phyloP scores from a whole-genome alignment of 768 basidiomycete genomes.

The Mycena chlorophos region DNA sequence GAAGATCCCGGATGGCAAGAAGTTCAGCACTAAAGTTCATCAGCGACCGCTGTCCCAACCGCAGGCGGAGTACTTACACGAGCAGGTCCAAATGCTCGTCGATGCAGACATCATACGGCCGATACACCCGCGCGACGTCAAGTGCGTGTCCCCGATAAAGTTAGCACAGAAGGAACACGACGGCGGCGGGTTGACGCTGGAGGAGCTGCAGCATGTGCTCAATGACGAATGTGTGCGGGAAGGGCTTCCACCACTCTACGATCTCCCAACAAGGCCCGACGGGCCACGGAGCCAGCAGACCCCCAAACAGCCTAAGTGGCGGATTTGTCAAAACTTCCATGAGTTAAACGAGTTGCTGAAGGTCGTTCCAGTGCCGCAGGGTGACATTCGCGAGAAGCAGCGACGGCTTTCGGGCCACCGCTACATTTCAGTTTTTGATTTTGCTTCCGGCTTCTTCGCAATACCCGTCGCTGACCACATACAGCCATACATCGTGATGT shows the following conservation, averaged over 20 bases:
- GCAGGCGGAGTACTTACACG: constrained; percentile 32
- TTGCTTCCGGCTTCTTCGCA: constrained; percentile 39
- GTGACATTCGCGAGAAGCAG: constrained; percentile 42
- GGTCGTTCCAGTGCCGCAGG: constrained; percentile 33
- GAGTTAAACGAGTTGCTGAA: constrained; percentile 34
- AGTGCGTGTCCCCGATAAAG: constrained; percentile 34
- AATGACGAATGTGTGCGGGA: constrained; percentile 35
- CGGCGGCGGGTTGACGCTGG: constrained; percentile 28
- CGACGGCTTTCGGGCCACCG: constrained; percentile 35
- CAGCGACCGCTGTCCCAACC: constrained; percentile 33
- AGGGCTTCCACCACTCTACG: constrained; percentile 23
- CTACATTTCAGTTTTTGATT: constrained; percentile 38
- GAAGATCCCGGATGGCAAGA: constrained; percentile 29
- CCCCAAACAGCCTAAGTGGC: constrained; percentile 30
- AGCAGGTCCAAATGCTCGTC: constrained; percentile 36
- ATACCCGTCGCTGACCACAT: constrained; percentile 18
- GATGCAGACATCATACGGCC: constrained; percentile 34
- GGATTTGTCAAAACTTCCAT: constrained; percentile 39
- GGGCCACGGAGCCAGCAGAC: not conserved
- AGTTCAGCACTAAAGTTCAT: constrained; percentile 33
- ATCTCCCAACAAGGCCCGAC: constrained; percentile 25
- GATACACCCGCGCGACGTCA: constrained; percentile 32
- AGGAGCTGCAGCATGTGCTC: constrained; percentile 34
- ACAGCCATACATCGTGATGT: constrained; percentile 35
- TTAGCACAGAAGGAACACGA: constrained; percentile 40